Percentiles rank a stretch among this genome's conserved stretches.
phyloP scores from a whole-genome alignment of 2,329 filamentous ascomycete species.

The Remersonia thermophila region DNA sequence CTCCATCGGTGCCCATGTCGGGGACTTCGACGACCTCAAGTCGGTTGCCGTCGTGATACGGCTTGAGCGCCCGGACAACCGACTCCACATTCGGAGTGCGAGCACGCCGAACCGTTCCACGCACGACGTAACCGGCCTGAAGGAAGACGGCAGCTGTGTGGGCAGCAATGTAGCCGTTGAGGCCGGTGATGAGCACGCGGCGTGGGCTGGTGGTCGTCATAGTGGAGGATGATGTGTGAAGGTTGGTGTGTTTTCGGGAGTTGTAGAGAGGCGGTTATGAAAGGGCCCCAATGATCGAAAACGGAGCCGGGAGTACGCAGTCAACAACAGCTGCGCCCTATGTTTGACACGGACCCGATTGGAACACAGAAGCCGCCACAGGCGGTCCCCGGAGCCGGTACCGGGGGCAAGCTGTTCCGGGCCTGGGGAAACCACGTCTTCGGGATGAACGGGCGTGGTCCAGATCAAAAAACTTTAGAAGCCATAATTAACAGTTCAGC shows the following conservation, averaged over 20 bases:
- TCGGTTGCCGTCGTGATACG: slow-evolving; percentile 4
- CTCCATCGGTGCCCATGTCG: slow-evolving; percentile 7
- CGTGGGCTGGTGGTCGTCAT: slow-evolving; percentile 1
- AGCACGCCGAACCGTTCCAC: slow-evolving; percentile 10
- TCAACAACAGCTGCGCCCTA: too few species aligned
- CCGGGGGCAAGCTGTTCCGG: too few species aligned
- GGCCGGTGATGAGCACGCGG: slow-evolving; percentile 12
- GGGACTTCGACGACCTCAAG: slow-evolving; percentile 11
- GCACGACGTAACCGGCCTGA: slow-evolving; percentile 10
- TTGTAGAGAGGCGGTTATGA: too few species aligned
- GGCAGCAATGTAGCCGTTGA: slow-evolving; percentile 14
- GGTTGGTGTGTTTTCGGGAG: not conserved
- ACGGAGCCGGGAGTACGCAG: too few species aligned
- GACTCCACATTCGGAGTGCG: slow-evolving; percentile 3
- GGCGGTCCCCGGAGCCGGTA: too few species aligned
- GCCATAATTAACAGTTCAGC: too few species aligned
- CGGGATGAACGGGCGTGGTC: too few species aligned
- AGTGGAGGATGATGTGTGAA: not conserved
- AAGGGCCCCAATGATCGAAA: not conserved
- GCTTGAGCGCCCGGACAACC: slow-evolving; percentile 1
- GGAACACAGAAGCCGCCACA: not conserved
- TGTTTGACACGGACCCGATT: too few species aligned
- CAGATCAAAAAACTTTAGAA: too few species aligned
- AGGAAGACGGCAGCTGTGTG: slow-evolving; percentile 12
- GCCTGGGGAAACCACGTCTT: too few species aligned